phyloP scores from a whole-genome alignment of 192 early-diverging fungal species.

The Entomortierella chlamydospora region DNA sequence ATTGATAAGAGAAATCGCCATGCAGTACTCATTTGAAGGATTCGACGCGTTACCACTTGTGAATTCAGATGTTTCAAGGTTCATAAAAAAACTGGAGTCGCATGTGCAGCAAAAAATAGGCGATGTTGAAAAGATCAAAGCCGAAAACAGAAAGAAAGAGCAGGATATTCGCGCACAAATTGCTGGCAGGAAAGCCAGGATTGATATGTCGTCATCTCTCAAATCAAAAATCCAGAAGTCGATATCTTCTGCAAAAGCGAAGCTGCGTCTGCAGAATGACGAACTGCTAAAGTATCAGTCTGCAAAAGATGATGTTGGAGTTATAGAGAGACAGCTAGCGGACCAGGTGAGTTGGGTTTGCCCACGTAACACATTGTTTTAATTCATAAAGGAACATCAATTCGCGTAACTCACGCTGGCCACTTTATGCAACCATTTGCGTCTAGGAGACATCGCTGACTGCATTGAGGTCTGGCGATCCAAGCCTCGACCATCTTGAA shows the following conservation, averaged over 20 bases:
- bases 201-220: constrained; percentile 31
- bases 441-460: constrained; percentile 24
- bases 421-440: too few relatives aligned
- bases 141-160: constrained; percentile 15
- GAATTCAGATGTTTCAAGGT: constrained; percentile 55
- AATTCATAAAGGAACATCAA: too few relatives aligned
- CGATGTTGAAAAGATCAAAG: constrained; percentile 31
- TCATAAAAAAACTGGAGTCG: constrained; percentile 57
- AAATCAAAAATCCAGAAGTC: constrained; percentile 19
- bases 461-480: constrained; percentile 17
- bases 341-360: constrained; percentile 22
- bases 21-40: constrained; percentile 52
- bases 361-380: too few relatives aligned
- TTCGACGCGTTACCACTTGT: constrained; percentile 53
- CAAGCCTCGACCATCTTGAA: constrained; percentile 24
- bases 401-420: too few relatives aligned
- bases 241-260: constrained; percentile 27
- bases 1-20: constrained; percentile 55
- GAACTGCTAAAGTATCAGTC: constrained; percentile 26
- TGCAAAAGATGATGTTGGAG: constrained; percentile 11
- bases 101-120: constrained; percentile 46
- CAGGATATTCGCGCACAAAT: constrained; percentile 30
- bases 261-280: constrained; percentile 19
- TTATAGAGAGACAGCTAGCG: constrained; percentile 11
- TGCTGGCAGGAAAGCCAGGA: constrained; percentile 25